Percentiles rank a stretch among this genome's conserved stretches.
Conservation (phyloP, 768 basidiomycete species). For the Pulveroboletus sp. region DNA sequence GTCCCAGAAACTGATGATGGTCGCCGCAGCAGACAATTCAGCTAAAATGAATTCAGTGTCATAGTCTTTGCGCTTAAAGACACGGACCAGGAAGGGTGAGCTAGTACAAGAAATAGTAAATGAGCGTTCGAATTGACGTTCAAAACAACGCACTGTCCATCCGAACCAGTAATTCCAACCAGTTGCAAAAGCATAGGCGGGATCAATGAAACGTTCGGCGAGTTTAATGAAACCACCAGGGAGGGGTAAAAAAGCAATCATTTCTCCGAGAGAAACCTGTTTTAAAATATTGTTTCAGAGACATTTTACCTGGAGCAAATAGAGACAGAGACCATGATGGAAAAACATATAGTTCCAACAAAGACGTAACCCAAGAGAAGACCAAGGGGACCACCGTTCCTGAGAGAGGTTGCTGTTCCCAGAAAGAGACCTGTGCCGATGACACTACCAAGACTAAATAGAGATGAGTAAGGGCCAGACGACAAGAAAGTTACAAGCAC, state of each 20-base stretch:
- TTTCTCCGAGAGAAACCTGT: conserved; percentile 40
- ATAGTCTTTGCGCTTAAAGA: neutral
- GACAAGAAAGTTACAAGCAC: neutral
- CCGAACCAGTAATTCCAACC: conserved; percentile 43
- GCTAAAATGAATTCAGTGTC: conserved; percentile 24
- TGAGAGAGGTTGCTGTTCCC: conserved; percentile 33
- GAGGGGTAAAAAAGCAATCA: conserved; percentile 44
- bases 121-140: neutral
- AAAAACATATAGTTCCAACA: conserved; percentile 38
- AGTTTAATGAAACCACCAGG: conserved; percentile 46
- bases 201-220: conserved; percentile 49
- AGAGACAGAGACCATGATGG: conserved; percentile 32
- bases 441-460: conserved; percentile 33
- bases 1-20: conserved; percentile 51
- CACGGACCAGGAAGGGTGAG: conserved; percentile 25
- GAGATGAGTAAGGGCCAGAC: neutral
- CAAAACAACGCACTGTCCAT: conserved; percentile 26
- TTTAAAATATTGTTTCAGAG: neutral
- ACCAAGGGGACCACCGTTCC: conserved; percentile 45
- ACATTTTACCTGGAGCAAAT: neutral
- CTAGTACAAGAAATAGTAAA: conserved; percentile 7
- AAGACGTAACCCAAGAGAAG: conserved; percentile 41
- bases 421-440: conserved; percentile 42
- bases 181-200: conserved; percentile 42
- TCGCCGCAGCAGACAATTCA: conserved; percentile 48